Percentiles rank a stretch among this genome's conserved stretches.
Conservation (phyloP, 2,329 filamentous ascomycete genomes). For the Bipolaris sorokiniana region DNA sequence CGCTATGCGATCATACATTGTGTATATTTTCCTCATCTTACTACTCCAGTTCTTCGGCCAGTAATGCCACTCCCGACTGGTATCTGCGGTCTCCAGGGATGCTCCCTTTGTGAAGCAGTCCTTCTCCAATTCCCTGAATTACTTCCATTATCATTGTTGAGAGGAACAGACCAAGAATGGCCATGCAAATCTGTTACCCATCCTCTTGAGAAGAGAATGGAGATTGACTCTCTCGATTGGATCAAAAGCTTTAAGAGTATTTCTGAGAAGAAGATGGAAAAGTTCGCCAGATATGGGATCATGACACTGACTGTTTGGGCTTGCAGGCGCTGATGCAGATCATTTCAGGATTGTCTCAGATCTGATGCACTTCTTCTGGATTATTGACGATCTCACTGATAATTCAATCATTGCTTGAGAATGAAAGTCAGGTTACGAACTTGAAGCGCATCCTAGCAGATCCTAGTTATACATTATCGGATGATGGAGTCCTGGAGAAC, state of each 20-base stretch:
- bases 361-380: background rate
- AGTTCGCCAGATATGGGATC: slow-evolving; percentile 1
- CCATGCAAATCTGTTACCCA: background rate
- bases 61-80: too few relatives aligned
- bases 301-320: background rate
- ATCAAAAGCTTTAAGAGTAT: background rate
- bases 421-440: background rate
- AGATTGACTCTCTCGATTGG: background rate
- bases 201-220: background rate
- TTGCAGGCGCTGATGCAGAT: background rate
- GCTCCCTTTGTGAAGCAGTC: too few relatives aligned
- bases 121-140: background rate
- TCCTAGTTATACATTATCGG: background rate
- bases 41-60: too few relatives aligned
- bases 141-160: background rate
- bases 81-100: too few relatives aligned
- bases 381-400: background rate
- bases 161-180: background rate
- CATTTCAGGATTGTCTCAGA: background rate
- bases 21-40: too few relatives aligned
- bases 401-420: background rate
- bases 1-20: too few relatives aligned
- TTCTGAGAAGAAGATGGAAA: background rate
- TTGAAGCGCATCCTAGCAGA: background rate
- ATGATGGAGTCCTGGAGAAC: background rate